Evolutionary conservation across 1,284 basidiomycete species (phyloP).

Genomic region (Vanrija humicola): DNA sequence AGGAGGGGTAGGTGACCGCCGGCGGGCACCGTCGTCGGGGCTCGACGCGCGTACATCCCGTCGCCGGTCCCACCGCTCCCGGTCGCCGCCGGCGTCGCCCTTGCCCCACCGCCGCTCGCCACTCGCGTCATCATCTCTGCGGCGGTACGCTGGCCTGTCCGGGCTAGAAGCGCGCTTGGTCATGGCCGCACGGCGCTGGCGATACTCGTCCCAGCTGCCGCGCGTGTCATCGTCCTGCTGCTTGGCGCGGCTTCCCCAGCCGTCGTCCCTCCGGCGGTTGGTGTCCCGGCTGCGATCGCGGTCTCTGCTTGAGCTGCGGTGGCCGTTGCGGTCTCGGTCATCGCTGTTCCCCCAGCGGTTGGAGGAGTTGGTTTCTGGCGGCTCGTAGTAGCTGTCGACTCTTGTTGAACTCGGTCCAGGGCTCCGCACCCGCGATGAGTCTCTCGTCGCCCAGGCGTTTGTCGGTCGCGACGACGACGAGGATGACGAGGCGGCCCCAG

Average conservation of each 20-base stretch:
- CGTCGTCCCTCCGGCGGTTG: not conserved
- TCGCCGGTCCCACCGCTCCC: slow-evolving; percentile 4
- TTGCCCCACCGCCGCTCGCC: not conserved
- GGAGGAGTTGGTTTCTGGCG: not conserved
- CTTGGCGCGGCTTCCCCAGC: not conserved
- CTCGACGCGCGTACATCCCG: not conserved
- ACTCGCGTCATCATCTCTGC: not conserved
- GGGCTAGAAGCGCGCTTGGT: not conserved
- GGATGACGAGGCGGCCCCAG: not conserved
- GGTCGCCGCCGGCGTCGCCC: not conserved
- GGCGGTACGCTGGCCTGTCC: not conserved
- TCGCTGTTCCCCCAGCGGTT: not conserved
- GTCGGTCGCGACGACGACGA: not conserved
- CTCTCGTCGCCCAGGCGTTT: slow-evolving; percentile 14
- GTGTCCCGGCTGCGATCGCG: not conserved
- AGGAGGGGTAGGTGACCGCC: not conserved
- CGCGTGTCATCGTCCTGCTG: slow-evolving; percentile 6
- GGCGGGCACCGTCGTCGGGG: not conserved
- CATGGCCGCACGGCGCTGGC: not conserved
- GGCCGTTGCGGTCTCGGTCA: not conserved
- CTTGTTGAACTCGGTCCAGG: slow-evolving; percentile 3
- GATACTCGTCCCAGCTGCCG: slow-evolving; percentile 9
- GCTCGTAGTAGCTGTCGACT: slow-evolving; percentile 16
- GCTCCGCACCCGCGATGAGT: not conserved
- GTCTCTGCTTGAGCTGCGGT: not conserved